Conservation (phyloP, 2,329 filamentous ascomycete species). For the Xylariaceae sp. region DNA sequence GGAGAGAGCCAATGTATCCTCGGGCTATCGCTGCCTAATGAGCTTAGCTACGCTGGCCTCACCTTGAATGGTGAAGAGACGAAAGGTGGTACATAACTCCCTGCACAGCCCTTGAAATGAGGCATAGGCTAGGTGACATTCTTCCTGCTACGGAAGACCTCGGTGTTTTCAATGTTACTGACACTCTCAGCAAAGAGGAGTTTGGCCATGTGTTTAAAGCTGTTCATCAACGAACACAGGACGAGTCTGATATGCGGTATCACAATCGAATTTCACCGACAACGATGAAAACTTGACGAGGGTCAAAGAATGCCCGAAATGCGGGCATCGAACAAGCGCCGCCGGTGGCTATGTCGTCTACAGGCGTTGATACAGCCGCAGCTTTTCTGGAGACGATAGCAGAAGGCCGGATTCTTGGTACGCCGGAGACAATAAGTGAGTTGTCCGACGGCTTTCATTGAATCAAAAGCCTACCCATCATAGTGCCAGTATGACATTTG, state of each 20-base stretch:
- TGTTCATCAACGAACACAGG: no score
- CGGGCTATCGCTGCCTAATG: no score
- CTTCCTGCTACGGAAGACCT: no score
- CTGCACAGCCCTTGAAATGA: no score
- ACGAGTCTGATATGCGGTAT: background rate
- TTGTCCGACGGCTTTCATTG: conserved; percentile 49
- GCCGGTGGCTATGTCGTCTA: background rate
- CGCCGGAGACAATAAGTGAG: conserved; percentile 48
- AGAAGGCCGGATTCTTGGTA: conserved; percentile 44
- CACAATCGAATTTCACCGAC: background rate
- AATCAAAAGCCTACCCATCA: conserved; percentile 28
- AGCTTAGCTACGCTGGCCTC: no score
- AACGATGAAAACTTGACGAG: no score
- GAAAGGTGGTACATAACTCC: no score
- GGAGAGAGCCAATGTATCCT: no score
- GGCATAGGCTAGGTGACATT: no score
- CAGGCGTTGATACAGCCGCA: conserved; percentile 32
- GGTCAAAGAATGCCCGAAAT: background rate
- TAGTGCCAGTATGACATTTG: background rate
- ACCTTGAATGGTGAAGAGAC: no score
- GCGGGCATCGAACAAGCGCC: background rate
- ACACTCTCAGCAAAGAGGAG: no score
- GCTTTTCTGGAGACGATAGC: conserved; percentile 41
- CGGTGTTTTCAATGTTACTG: background rate
- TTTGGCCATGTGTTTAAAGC: no score